These are phyloP conservation scores for Botryotinia globosa DNA, from an alignment of 2,329 filamentous ascomycete species.

Conservation along the genomic window DNA sequence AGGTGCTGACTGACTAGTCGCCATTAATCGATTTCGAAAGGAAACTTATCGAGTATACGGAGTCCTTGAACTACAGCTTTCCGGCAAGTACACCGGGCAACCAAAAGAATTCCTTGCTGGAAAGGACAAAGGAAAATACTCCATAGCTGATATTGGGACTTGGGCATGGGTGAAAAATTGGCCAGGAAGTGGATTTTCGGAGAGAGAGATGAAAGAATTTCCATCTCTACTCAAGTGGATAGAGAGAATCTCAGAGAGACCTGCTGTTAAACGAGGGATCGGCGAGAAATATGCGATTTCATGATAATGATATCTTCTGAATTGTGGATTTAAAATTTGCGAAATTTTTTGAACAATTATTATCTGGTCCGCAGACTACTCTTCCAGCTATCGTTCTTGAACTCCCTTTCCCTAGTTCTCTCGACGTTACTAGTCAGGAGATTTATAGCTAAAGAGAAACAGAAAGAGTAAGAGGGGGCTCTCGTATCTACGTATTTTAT, in stretches of 20 bases:
- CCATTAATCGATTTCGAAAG: background rate
- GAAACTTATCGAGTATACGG: background rate
- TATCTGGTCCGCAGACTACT: too few relatives aligned
- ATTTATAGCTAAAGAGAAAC: too few relatives aligned
- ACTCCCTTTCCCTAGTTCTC: too few relatives aligned
- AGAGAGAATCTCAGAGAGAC: background rate
- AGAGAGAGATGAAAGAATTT: background rate
- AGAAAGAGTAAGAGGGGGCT: too few relatives aligned
- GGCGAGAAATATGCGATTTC: too few relatives aligned
- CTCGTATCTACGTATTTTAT: too few relatives aligned
- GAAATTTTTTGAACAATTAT: too few relatives aligned
- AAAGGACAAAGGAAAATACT: background rate
- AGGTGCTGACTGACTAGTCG: background rate
- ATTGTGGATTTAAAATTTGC: too few relatives aligned
- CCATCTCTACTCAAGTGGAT: background rate
- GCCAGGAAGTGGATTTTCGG: background rate
- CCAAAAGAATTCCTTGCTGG: background rate
- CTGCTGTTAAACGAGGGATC: too few relatives aligned
- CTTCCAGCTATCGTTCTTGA: too few relatives aligned
- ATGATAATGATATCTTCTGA: too few relatives aligned
- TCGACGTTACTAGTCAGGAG: too few relatives aligned
- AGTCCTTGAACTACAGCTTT: background rate
- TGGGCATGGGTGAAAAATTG: background rate
- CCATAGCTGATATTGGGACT: background rate
- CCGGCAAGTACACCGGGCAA: background rate